A percentile compares a stretch with the other conserved stretches of the same genome.
Conservation (phyloP, 2,329 filamentous ascomycete species). For the Immersiporthe knoxdaviesiana region DNA sequence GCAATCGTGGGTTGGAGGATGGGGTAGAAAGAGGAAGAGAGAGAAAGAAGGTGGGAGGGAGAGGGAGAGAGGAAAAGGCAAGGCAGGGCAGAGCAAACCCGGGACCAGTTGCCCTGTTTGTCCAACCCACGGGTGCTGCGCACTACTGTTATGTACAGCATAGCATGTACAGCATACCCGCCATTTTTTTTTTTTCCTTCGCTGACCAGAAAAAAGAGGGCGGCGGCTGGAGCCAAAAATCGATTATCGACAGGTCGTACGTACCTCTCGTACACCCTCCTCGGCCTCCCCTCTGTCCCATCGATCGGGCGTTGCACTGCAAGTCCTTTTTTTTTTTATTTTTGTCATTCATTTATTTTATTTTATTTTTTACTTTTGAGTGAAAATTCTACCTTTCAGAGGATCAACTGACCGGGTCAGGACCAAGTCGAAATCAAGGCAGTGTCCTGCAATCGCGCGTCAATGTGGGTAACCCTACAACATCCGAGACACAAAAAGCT, state of each 20-base stretch:
- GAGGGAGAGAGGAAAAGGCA: no score
- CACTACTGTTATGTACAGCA: not conserved
- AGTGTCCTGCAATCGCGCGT: slow-evolving; percentile 25
- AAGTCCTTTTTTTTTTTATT: not conserved
- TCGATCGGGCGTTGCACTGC: not conserved
- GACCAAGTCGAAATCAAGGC: slow-evolving; percentile 18
- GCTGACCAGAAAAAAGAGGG: not conserved
- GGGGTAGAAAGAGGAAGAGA: no score
- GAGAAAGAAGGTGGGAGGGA: no score
- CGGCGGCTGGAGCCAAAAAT: not conserved
- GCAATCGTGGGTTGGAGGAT: not conserved
- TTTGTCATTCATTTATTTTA: not conserved
- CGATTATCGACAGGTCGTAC: not conserved
- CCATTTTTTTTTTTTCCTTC: no score
- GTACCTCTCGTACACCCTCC: not conserved
- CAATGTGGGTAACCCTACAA: slow-evolving; percentile 24
- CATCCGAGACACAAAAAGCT: slow-evolving; percentile 24
- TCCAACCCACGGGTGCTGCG: no score
- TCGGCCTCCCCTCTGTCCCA: no score
- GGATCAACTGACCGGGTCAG: slow-evolving; percentile 2
- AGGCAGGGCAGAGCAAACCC: not conserved
- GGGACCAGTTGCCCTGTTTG: no score
- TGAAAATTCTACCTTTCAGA: not conserved
- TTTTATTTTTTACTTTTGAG: not conserved
- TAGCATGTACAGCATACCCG: not conserved